Evolutionary conservation across 345 rosid genomes (phyloP).

Genomic region (Pelargonium nanum): DNA sequence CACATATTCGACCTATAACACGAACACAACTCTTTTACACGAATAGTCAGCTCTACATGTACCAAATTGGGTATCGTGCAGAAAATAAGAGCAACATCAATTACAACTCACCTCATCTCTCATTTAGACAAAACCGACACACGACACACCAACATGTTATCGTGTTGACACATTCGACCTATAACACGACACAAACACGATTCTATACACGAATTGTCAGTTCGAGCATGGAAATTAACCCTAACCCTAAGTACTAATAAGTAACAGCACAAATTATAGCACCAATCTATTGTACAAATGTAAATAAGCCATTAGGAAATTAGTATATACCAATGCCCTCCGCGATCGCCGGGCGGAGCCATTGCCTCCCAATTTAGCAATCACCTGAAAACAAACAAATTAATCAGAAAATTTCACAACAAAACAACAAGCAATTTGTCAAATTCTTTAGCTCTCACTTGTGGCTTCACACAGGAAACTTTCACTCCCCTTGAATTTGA

Average conservation of each 20-base stretch:
- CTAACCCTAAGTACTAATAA: too few species aligned
- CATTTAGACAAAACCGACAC: too few species aligned
- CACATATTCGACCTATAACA: too few species aligned
- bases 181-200: neutral
- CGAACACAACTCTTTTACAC: too few species aligned
- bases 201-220: too few species aligned
- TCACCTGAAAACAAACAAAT: conserved; percentile 23
- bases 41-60: neutral
- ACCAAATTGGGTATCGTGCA: neutral
- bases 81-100: neutral
- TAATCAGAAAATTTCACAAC: neutral
- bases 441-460: conserved; percentile 17
- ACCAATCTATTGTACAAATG: too few species aligned
- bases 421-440: neutral
- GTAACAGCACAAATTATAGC: too few species aligned
- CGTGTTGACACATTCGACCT: neutral
- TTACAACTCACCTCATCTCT: neutral
- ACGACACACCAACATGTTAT: neutral
- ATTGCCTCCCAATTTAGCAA: too few species aligned
- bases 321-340: too few species aligned
- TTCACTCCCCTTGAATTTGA: conserved; percentile 11
- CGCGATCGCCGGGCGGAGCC: too few species aligned
- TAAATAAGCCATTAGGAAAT: too few species aligned
- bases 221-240: too few species aligned
- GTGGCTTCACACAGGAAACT: conserved; percentile 10